Evolutionary conservation across 495 filamentous ascomycete genomes (phyloP).

Genomic region (Astrocystis sublimbata): DNA sequence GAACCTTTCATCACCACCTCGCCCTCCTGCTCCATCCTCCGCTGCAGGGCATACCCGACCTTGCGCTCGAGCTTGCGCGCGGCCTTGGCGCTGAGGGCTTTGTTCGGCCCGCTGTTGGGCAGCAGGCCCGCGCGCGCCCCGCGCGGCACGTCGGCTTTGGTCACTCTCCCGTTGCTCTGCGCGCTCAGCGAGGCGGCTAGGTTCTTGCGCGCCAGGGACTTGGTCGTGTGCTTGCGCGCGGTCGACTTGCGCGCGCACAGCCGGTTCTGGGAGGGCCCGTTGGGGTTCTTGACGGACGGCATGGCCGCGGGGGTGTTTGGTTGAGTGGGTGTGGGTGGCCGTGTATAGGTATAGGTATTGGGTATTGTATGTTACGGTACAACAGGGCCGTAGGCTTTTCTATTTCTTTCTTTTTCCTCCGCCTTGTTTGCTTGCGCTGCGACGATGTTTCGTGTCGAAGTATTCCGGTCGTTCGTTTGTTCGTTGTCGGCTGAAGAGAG

Average conservation of each 20-base stretch:
- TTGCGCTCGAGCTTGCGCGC: conserved; percentile 46
- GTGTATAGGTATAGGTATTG: too few species aligned
- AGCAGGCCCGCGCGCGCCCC: conserved; percentile 43
- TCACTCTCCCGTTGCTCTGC: conserved; percentile 12
- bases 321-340: too few species aligned
- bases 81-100: conserved; percentile 43
- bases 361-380: too few species aligned
- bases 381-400: too few species aligned
- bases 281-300: conserved; percentile 50
- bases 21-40: conserved; percentile 43
- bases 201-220: conserved; percentile 25
- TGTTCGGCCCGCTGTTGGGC: conserved; percentile 46
- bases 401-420: too few species aligned
- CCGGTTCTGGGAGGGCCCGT: conserved; percentile 45
- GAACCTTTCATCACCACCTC: conserved; percentile 44
- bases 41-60: conserved; percentile 40
- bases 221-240: conserved; percentile 29
- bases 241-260: conserved; percentile 37
- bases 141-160: conserved; percentile 34
- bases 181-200: conserved; percentile 6
- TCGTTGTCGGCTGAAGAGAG: too few species aligned
- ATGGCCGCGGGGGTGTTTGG: conserved; percentile 23
- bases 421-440: too few species aligned
- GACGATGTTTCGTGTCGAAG: too few species aligned
- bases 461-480: too few species aligned